Percentiles rank a stretch among this genome's conserved stretches.
Evolutionary conservation across 2,329 filamentous ascomycete species (phyloP).

Genomic region (Trichoderma sp.): DNA sequence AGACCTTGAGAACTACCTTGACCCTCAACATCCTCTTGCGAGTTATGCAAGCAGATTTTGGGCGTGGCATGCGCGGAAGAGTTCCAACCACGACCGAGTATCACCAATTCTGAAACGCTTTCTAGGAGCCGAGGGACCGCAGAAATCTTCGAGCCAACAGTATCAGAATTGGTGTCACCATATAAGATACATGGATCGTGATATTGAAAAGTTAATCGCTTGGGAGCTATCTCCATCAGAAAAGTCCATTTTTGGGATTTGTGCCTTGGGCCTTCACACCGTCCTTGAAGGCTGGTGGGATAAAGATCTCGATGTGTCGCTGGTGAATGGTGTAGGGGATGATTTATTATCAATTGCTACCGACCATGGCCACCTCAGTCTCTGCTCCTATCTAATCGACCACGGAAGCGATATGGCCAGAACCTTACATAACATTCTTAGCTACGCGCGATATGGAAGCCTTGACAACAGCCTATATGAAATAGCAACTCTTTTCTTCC

Average conservation of each 20-base stretch:
- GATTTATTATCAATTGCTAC: background rate
- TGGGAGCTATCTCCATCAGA: background rate
- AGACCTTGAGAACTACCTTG: background rate
- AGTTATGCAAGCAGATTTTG: background rate
- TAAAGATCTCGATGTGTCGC: background rate
- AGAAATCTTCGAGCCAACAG: background rate
- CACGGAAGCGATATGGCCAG: background rate
- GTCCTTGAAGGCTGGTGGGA: constrained; percentile 4
- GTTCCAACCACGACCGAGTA: background rate
- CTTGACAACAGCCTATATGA: accelerated
- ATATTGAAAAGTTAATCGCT: too few species aligned
- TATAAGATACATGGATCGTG: too few species aligned
- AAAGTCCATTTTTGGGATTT: background rate
- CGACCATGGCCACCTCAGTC: background rate
- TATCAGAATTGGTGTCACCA: background rate
- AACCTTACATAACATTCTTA: accelerated
- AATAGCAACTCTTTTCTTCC: background rate
- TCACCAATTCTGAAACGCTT: background rate
- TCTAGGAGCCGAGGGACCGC: background rate
- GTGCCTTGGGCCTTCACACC: background rate
- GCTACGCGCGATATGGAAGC: background rate
- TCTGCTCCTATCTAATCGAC: background rate
- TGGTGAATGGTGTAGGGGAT: background rate
- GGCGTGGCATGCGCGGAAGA: background rate
- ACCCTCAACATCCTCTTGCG: background rate